Evolutionary conservation across 345 rosid species (phyloP), one percentile per base, ranked within the genome.

Genomic region (Sapria himalayana): DNA sequence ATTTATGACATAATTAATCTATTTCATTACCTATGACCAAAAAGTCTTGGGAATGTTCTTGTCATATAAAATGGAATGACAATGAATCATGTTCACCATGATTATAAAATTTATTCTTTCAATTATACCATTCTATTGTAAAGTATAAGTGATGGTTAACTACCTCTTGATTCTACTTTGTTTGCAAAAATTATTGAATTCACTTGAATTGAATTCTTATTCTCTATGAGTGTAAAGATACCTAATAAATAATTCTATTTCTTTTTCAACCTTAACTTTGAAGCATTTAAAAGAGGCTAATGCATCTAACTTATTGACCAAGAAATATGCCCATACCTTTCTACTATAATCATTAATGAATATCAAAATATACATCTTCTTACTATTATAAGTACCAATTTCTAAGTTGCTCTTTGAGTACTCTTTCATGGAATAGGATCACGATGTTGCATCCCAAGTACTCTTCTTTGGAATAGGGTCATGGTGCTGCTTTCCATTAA

Each of bases 401-500:
- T 25, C 39, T 0, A 45, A 18, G 20, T 27, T 18, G 20, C 48
- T 27, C 2, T 15, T 15, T n/a, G n/a, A n/a, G 29, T 43, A 22
- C 7, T 14, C 9, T 4, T 49, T 33, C 0, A 49, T 3, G 7
- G 39, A 6, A 5, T 24, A 33, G 0, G 39, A 24, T 0, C 9
- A 6, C n/a, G 15, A 18, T 6, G 6, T 39, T 0, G 46, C 33
- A 10, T 37, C 11, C 25, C 37, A 39, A 1, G 36, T 3, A 3
- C 8, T 11, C 7, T 32, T 13, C 9, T 17, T 32, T 27, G 31
- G 33, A 31, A 45, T 19, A 3, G 49, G 39, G 3, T 19, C 22
- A 6, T 29, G 19, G 5, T 32, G 10, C 6, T 45, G 39, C 49
- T 45, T 45, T 19, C 49, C 49, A 2, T 19, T 12, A 1, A 45